Evolutionary conservation across 768 basidiomycete genomes (phyloP).

Genomic region (Termitomyces bulborhizus): DNA sequence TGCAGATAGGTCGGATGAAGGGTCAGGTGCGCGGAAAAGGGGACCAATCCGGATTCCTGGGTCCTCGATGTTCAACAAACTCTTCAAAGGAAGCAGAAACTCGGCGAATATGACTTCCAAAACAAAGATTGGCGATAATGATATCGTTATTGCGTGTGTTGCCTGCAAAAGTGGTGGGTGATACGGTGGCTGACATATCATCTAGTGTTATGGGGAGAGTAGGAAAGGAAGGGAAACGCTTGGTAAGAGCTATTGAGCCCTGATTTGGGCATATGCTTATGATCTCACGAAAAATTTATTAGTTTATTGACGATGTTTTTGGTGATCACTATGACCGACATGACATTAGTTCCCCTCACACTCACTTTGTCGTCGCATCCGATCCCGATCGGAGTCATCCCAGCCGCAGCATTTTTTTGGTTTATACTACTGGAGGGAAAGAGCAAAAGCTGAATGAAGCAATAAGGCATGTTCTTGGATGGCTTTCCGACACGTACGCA

Average conservation of each 20-base stretch:
- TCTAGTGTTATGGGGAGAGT: conserved; percentile 8
- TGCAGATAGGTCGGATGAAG: neutral
- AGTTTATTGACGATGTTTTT: conserved; percentile 8
- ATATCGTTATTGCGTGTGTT: conserved; percentile 9
- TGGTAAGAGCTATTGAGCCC: neutral
- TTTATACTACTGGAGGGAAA: conserved; percentile 3
- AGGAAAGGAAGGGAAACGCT: conserved; percentile 5
- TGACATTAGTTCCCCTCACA: neutral
- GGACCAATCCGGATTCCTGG: neutral
- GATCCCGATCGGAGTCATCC: conserved; percentile 2
- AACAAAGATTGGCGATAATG: neutral
- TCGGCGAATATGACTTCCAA: neutral
- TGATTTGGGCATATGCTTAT: neutral
- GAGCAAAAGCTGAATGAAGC: conserved; percentile 8
- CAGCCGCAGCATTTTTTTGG: conserved; percentile 5
- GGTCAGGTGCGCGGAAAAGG: neutral
- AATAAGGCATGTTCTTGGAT: conserved; percentile 1
- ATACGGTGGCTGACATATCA: neutral
- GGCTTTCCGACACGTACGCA: conserved; percentile 10
- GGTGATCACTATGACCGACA: neutral
- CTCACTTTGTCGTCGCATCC: conserved; percentile 2
- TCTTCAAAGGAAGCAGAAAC: conserved; percentile 1
- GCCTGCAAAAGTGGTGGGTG: neutral
- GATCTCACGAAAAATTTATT: neutral
- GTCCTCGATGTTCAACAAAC: neutral